Percentiles rank a stretch among this genome's conserved stretches.
These are phyloP conservation scores for Pythium dissimile DNA, from an alignment of 352 stramenopile genomes.

Conservation along the genomic window DNA sequence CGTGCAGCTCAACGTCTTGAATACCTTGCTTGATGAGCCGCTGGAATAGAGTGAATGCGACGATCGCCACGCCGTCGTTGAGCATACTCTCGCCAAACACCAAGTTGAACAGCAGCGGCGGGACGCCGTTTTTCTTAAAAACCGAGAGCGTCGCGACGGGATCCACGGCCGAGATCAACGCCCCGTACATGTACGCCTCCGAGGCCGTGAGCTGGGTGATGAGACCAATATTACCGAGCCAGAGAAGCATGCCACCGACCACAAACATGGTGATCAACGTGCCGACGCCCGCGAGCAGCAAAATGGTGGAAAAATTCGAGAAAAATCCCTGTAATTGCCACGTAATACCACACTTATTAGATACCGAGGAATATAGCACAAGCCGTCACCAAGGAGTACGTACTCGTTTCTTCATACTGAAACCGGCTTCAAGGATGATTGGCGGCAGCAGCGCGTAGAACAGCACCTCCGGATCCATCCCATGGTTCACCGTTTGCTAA, in stretches of 20 bases:
- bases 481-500: slow-evolving; percentile 78
- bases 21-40: slow-evolving; percentile 71
- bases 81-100: slow-evolving; percentile 95
- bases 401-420: slow-evolving; percentile 88
- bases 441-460: slow-evolving; percentile 79
- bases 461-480: slow-evolving; percentile 77
- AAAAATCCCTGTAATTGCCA: slow-evolving; percentile 65
- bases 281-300: slow-evolving; percentile 75
- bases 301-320: slow-evolving; percentile 85
- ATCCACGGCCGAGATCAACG: slow-evolving; percentile 92
- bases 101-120: slow-evolving; percentile 92
- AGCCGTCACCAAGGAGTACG: no score
- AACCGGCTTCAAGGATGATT: slow-evolving; percentile 84
- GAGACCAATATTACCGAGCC: slow-evolving; percentile 59
- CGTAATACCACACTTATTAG: background rate
- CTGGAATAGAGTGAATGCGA: slow-evolving; percentile 82
- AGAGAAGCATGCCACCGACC: slow-evolving; percentile 70
- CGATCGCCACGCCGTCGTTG: slow-evolving; percentile 92
- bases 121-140: slow-evolving; percentile 89
- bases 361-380: background rate
- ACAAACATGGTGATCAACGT: slow-evolving; percentile 81
- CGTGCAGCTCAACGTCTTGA: slow-evolving; percentile 64
- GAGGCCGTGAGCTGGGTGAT: slow-evolving; percentile 82
- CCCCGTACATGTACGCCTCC: slow-evolving; percentile 90
- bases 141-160: slow-evolving; percentile 92